Percentiles rank a stretch among this genome's conserved stretches.
Conservation (phyloP, 495 filamentous ascomycete genomes). For the Podospora comata region DNA sequence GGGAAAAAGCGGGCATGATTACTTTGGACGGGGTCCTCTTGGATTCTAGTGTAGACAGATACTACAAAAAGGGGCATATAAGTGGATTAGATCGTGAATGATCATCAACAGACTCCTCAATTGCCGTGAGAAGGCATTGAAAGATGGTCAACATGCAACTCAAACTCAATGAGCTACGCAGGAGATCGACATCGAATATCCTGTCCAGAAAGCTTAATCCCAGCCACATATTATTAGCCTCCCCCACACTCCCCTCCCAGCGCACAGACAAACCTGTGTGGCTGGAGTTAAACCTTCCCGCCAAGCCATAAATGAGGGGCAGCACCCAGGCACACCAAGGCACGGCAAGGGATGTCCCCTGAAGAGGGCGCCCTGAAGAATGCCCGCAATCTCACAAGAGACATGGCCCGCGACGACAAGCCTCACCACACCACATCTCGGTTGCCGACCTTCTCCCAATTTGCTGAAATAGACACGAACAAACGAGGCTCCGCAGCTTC, state of each 20-base stretch:
- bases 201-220: background rate
- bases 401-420: background rate
- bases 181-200: too few species aligned
- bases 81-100: too few species aligned
- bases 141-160: too few species aligned
- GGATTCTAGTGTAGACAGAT: too few species aligned
- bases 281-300: background rate
- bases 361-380: background rate
- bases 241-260: conserved; percentile 10
- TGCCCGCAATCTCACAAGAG: background rate
- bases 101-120: too few species aligned
- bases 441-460: background rate
- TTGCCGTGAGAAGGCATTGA: too few species aligned
- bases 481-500: background rate
- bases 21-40: too few species aligned
- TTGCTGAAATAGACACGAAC: background rate
- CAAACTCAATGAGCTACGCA: too few species aligned
- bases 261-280: background rate
- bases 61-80: too few species aligned
- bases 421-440: background rate
- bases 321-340: background rate
- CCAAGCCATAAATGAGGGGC: conserved; percentile 10
- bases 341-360: background rate
- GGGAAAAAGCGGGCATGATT: too few species aligned
- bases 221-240: conserved; percentile 23